Evolutionary conservation across 306 rosid species (phyloP).

Genomic region (Albizia julibrissin): DNA sequence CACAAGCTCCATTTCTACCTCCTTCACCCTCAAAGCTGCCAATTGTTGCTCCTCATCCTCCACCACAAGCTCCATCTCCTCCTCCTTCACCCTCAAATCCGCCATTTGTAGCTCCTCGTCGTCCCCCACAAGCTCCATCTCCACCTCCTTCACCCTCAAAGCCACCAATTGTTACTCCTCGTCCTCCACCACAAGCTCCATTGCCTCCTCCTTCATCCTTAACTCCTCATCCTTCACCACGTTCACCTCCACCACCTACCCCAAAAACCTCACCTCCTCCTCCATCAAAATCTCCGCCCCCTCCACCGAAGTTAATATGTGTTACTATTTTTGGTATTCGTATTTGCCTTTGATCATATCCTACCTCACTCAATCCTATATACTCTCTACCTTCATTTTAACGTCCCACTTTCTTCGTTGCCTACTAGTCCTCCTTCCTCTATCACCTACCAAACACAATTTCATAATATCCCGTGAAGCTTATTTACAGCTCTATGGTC

Average conservation of each 20-base stretch:
- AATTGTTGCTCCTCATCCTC: neutral
- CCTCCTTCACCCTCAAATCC: neutral
- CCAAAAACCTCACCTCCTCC: neutral
- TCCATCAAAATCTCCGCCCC: too few species aligned
- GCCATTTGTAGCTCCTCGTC: too few species aligned
- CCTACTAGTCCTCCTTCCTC: neutral
- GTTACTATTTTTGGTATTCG: accelerated
- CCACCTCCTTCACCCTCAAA: too few species aligned
- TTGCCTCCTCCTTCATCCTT: too few species aligned
- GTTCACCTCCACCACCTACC: neutral
- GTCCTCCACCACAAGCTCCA: too few species aligned
- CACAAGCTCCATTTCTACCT: too few species aligned
- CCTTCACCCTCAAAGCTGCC: too few species aligned
- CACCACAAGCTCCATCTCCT: neutral
- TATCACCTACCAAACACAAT: neutral
- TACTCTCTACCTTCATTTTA: neutral
- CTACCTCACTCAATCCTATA: neutral
- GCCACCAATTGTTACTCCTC: too few species aligned
- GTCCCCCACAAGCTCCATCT: neutral
- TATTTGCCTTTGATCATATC: neutral
- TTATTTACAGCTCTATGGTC: neutral
- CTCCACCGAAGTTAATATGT: neutral
- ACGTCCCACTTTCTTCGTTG: neutral
- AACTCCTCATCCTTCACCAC: neutral
- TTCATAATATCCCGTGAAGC: neutral